Evolutionary conservation across 1,284 basidiomycete genomes (phyloP).

Genomic region (Ganoderma lingzhi): DNA sequence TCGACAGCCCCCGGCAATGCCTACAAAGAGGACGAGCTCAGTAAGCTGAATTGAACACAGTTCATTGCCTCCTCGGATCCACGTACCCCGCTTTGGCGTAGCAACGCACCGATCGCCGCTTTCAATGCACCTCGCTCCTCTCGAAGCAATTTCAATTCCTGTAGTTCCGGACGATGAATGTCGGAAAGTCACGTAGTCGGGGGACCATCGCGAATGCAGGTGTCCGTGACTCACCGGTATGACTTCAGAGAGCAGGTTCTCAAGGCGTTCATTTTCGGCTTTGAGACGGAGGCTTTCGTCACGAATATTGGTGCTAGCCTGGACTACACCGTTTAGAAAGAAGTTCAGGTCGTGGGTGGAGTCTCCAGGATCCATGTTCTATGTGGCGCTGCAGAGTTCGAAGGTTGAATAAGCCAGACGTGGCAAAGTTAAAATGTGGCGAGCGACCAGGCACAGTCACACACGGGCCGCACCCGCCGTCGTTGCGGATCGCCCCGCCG

Average conservation of each 20-base stretch:
- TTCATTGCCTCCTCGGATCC: neutral
- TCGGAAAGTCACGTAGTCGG: too few species aligned
- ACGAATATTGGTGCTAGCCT: neutral
- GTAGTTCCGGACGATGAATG: neutral
- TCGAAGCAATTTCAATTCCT: neutral
- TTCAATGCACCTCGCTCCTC: neutral
- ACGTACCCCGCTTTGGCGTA: neutral
- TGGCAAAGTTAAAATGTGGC: too few species aligned
- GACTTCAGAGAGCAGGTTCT: neutral
- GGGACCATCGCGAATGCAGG: too few species aligned
- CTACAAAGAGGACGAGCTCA: neutral
- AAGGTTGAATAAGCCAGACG: too few species aligned
- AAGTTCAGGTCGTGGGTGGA: neutral
- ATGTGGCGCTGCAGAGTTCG: too few species aligned
- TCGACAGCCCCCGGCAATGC: neutral
- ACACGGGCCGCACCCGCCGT: too few species aligned
- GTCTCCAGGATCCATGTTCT: neutral
- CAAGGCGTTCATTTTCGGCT: neutral
- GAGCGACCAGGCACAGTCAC: too few species aligned
- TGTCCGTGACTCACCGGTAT: neutral
- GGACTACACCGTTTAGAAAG: neutral
- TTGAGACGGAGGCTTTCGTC: neutral
- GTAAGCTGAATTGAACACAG: neutral
- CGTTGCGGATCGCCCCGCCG: too few species aligned
- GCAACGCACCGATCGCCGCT: neutral